Evolutionary conservation across 1,284 basidiomycete species (phyloP).

Genomic region (Testicularia cyperi): DNA sequence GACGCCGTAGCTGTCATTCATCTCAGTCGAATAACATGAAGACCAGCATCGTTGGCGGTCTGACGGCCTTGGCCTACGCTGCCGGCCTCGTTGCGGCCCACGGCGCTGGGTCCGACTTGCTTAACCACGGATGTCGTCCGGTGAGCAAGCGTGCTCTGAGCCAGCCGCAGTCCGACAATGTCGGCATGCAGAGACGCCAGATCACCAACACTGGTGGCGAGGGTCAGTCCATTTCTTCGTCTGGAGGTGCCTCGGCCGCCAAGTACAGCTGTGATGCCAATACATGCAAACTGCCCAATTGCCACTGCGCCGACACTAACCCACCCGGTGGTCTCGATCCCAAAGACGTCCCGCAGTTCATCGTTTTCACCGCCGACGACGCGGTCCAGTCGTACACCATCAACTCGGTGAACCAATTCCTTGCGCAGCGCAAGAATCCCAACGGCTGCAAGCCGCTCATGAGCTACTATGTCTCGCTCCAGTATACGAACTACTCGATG

Average conservation of each 20-base stretch:
- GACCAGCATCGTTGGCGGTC: slow-evolving; percentile 7
- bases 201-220: slow-evolving; percentile 28
- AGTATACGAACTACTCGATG: slow-evolving; percentile 74
- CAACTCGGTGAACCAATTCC: slow-evolving; percentile 72
- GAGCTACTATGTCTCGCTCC: slow-evolving; percentile 61
- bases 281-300: slow-evolving; percentile 47
- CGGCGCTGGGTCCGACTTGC: slow-evolving; percentile 14
- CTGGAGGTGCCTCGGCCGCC: slow-evolving; percentile 47
- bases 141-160: slow-evolving; percentile 23
- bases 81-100: slow-evolving; percentile 20
- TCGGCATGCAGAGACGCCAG: slow-evolving; percentile 19
- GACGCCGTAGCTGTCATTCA: too few relatives aligned
- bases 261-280: slow-evolving; percentile 47
- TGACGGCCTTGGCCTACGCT: slow-evolving; percentile 18
- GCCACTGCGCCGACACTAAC: slow-evolving; percentile 49
- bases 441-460: slow-evolving; percentile 73
- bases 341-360: slow-evolving; percentile 47
- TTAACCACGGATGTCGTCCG: slow-evolving; percentile 33
- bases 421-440: slow-evolving; percentile 75
- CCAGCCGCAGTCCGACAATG: background rate
- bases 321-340: slow-evolving; percentile 51
- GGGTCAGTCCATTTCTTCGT: slow-evolving; percentile 17
- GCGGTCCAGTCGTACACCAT: slow-evolving; percentile 75
- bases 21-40: slow-evolving; percentile 12
- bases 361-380: slow-evolving; percentile 60